phyloP scores from a whole-genome alignment of 2,329 filamentous ascomycete genomes.

The Tolypocladium endophyticum region DNA sequence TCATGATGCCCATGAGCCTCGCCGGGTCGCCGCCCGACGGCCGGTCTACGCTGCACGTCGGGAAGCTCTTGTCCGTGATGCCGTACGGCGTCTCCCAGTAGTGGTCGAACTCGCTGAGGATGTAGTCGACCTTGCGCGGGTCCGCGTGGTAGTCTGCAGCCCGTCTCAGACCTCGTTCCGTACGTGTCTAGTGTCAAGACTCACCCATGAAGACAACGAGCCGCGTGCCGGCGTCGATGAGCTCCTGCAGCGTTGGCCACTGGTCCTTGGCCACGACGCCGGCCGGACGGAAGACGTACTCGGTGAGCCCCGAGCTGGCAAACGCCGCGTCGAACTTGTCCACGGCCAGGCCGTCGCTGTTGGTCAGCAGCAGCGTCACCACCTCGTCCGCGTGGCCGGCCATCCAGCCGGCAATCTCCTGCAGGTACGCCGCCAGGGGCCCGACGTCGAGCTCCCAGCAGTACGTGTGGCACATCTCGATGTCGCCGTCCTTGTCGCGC shows the following conservation, averaged over 20 bases:
- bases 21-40: constrained; percentile 33
- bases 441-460: constrained; percentile 52
- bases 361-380: constrained; percentile 52
- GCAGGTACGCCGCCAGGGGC: constrained; percentile 42
- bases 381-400: constrained; percentile 49
- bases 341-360: constrained; percentile 46
- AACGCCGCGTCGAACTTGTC: constrained; percentile 45
- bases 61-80: constrained; percentile 46
- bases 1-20: constrained; percentile 33
- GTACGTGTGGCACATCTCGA: constrained; percentile 55
- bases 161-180: neutral
- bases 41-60: constrained; percentile 55
- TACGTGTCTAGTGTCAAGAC: too few relatives aligned
- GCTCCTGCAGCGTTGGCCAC: constrained; percentile 59
- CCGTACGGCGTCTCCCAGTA: constrained; percentile 67
- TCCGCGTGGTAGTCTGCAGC: constrained; percentile 49
- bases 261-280: constrained; percentile 29
- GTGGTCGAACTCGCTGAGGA: constrained; percentile 53
- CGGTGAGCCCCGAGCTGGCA: constrained; percentile 40
- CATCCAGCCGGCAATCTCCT: constrained; percentile 49
- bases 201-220: constrained; percentile 62
- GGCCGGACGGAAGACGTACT: constrained; percentile 45
- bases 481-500: constrained; percentile 37
- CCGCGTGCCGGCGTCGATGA: constrained; percentile 53
- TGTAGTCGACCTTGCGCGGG: constrained; percentile 42